Base-by-base conservation (phyloP, 192 early-diverging fungal species). In the Coemansia sp. region DNA sequence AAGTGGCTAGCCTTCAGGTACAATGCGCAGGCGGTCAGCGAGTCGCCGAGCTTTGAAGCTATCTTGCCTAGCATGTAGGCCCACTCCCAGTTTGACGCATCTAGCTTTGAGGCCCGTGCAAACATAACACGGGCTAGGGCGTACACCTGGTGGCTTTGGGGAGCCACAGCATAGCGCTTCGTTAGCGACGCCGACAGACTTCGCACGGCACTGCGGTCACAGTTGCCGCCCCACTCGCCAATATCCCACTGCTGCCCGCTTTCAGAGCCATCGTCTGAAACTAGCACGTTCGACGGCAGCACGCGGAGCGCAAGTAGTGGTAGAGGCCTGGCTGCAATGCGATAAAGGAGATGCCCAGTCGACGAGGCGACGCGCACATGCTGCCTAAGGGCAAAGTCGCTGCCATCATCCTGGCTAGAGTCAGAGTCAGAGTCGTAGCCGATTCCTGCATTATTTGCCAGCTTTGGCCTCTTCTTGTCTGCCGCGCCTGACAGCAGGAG, bases 31-130 rank as follows among this genome's bases (percentile, higher is more conserved):
- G 81, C 75, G 4, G 69, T 37, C 30, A 66, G 59, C 2, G 71
- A 42, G 6, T 72, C 44, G 43, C 60, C 63, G 1, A 77, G 64
- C 62, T 84, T 84, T n/a, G 69, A 57, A 32, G 53, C 50, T 1
- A 70, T 23, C 59, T 84, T 84, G 33, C 69, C 81, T 3, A 78
- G 42, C 76, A 78, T 68, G 17, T 84, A 84, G 3, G 53, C 17
- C 47, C 62, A 68, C 55, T 62, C 75, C 81, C 81, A 84, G 67
- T 60, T 68, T 10, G 52, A 39, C 7, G 73, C 16, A 19, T 78
- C 76, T 16, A 78, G 59, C 6, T 30, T 63, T 11, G 68, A 52
- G 14, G 77, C 77, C 26, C 57, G 61, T 2, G 50, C 50, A 50
- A 84, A 64, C 70, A 84, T 62, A 4, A 30, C 35, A 19, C 70